Evolutionary conservation across 2,329 filamentous ascomycete species (phyloP).

Genomic region (Pseudocercospora ulei): DNA sequence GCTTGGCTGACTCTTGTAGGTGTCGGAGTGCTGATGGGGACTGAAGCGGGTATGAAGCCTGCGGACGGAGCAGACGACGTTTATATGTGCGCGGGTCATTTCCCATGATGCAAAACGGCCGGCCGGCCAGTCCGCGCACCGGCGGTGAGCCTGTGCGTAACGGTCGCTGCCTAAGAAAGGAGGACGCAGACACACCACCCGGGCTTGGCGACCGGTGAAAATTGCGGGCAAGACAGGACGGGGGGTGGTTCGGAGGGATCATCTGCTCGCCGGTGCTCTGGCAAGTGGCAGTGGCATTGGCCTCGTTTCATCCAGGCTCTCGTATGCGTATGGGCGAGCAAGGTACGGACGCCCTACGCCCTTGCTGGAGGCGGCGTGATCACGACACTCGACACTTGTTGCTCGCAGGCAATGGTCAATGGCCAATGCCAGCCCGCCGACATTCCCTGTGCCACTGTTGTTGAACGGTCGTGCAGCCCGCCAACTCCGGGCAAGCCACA

Average conservation of each 20-base stretch:
- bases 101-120: constrained; percentile 27
- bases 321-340: neutral
- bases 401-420: neutral
- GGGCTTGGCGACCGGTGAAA: constrained; percentile 12
- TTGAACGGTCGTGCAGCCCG: constrained; percentile 4
- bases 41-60: too few species aligned
- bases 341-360: neutral
- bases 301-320: constrained; percentile 9
- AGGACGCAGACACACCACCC: constrained; percentile 8
- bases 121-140: constrained; percentile 14
- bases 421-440: constrained; percentile 8
- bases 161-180: constrained; percentile 19
- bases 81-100: constrained; percentile 22
- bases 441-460: constrained; percentile 7
- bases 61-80: too few species aligned
- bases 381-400: too few species aligned
- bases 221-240: constrained; percentile 3
- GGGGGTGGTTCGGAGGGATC: constrained; percentile 3
- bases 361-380: constrained; percentile 4
- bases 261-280: constrained; percentile 10
- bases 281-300: constrained; percentile 8
- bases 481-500: constrained; percentile 10
- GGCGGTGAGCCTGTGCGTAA: constrained; percentile 20
- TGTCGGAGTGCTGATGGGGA: constrained; percentile 10
- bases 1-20: constrained; percentile 15